A percentile compares a stretch with the other conserved stretches of the same genome.
Conservation (phyloP, 768 basidiomycete species). For the Cubamyces lactineus region DNA sequence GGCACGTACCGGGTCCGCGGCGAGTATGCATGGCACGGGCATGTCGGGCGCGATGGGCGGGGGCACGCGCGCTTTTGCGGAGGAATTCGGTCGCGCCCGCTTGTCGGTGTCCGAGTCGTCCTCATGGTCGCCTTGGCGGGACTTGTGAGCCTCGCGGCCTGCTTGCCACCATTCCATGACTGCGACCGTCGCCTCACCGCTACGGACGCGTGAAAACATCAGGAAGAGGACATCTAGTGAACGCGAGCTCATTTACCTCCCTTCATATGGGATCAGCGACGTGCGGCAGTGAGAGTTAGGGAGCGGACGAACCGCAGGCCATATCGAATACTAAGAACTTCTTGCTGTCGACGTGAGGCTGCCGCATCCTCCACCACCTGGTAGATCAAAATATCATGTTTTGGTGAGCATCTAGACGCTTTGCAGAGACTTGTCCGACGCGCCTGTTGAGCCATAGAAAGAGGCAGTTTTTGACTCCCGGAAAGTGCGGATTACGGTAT, state of each 20-base stretch:
- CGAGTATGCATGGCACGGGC: constrained; percentile 40
- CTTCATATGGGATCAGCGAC: constrained; percentile 13
- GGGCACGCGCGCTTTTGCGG: constrained; percentile 29
- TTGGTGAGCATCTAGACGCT: background rate
- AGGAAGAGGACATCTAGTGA: constrained; percentile 4
- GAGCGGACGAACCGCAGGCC: constrained; percentile 46
- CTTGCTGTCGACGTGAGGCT: constrained; percentile 34
- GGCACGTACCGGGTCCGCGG: constrained; percentile 56
- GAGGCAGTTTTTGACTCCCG: constrained; percentile 60
- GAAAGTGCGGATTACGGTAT: constrained; percentile 76
- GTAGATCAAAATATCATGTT: constrained; percentile 11
- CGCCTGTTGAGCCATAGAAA: constrained; percentile 57
- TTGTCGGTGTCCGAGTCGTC: constrained; percentile 21
- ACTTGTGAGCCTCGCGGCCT: constrained; percentile 30
- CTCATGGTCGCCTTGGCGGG: constrained; percentile 19
- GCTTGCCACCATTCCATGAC: constrained; percentile 63
- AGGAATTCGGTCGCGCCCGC: constrained; percentile 22
- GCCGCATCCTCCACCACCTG: constrained; percentile 42
- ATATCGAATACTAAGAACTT: constrained; percentile 57
- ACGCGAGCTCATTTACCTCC: constrained; percentile 30
- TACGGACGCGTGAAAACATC: constrained; percentile 32
- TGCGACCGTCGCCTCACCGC: constrained; percentile 66
- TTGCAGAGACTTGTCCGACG: background rate
- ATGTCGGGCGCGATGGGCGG: constrained; percentile 41
- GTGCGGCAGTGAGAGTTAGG: background rate